A percentile compares a stretch with the other conserved stretches of the same genome.
These are phyloP conservation scores for Plantago coronopus DNA, from an alignment of 305 asterid species.

Conservation along the genomic window DNA sequence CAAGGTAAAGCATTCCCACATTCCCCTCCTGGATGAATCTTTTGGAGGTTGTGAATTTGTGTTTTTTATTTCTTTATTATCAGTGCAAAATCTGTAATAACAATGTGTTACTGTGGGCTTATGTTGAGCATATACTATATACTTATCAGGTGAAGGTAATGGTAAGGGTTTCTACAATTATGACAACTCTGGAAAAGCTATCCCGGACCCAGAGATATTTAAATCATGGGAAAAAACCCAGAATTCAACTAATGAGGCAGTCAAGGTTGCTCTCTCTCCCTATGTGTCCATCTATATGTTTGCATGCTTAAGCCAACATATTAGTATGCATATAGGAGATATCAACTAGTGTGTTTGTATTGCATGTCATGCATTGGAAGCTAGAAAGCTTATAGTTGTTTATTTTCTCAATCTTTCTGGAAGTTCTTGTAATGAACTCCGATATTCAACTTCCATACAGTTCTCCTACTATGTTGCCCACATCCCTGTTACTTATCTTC, in stretches of 20 bases:
- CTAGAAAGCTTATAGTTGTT: no score
- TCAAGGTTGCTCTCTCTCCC: slow-evolving; percentile 25
- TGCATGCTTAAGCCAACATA: neutral
- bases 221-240: slow-evolving; percentile 23
- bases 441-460: neutral
- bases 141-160: slow-evolving; percentile 31
- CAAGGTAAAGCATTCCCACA: slow-evolving; percentile 31
- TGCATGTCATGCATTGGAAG: no score
- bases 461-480: slow-evolving; percentile 11
- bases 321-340: neutral
- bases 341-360: no score
- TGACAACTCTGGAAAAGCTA: slow-evolving; percentile 28
- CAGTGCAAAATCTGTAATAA: neutral
- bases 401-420: neutral
- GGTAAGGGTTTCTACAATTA: slow-evolving; percentile 38
- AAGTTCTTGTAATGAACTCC: neutral
- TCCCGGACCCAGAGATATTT: slow-evolving; percentile 31
- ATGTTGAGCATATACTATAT: slow-evolving; percentile 2
- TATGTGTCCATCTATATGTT: no score
- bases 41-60: neutral
- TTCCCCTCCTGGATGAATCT: neutral
- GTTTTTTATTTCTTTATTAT: neutral
- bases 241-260: slow-evolving; percentile 20
- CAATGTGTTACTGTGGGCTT: slow-evolving; percentile 7
- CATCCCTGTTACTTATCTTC: neutral